Base-by-base conservation (phyloP, 805 yeast genomes). In the Barnettozyma californica region DNA sequence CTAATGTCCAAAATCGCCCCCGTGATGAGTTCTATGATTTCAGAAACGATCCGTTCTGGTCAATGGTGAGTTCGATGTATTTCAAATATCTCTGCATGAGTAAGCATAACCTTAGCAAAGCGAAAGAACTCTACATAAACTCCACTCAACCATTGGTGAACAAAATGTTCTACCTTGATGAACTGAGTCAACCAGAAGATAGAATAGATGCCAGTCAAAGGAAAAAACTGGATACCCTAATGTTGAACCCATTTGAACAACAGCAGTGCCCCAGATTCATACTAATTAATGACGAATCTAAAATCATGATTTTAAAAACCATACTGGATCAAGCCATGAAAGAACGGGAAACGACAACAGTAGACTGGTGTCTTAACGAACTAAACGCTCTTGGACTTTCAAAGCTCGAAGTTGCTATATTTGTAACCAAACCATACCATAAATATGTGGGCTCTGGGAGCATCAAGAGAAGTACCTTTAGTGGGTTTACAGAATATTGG, bases 401-500 rank as follows among this genome's bases (percentile, higher is more conserved):
- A 2, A 54, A 49, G 7, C 20, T 31, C 5, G 62, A 57, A 26
- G 50, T 57, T 4, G 46, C 48, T 33, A 46, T 58, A 5, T 51
- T 52, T 19, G 8, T 51, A 1, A 47, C 46, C 6, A 54, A 52
- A 20, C 43, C 44, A 33, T 44, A 44, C 19, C 42, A 48, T 34
- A 14, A 29, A 5, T 3, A 25, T 9, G 18, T 45, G 33, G 44
- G 42, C 9, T 25, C 41, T 6, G 38, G 29, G 11, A 44, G 34
- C 19, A 20, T 41, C 10, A 35, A 36, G 19, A 35, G 46, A 14
- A 27, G 29, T 5, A 27, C 41, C 3, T 37, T 47, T 16, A 21
- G 21, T 23, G 31, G 14, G 37, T 43, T 43, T 40, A 23, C 18
- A 14, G 43, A 33, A 7, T 38, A 14, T 14, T 47, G 50, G 82